phyloP scores from a whole-genome alignment of 495 filamentous ascomycete species.

The Terfezia boudieri region DNA sequence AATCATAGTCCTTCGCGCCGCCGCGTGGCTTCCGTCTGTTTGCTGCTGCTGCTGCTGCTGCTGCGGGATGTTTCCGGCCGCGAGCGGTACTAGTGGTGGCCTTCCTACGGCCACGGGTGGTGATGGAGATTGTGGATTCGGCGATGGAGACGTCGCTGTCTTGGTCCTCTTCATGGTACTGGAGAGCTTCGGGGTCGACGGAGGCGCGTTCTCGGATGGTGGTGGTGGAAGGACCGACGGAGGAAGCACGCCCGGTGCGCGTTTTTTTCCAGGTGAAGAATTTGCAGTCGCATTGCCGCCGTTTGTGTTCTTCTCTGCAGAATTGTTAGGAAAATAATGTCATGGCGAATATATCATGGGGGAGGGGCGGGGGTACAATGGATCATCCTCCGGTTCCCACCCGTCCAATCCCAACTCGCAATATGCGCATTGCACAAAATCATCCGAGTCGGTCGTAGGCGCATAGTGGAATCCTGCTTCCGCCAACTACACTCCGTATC shows the following conservation, averaged over 20 bases:
- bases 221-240: too few relatives aligned
- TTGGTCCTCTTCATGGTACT: slow-evolving; percentile 10
- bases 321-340: background rate
- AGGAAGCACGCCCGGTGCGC: too few relatives aligned
- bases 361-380: slow-evolving; percentile 29
- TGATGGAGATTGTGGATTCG: too few relatives aligned
- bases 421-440: slow-evolving; percentile 73
- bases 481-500: slow-evolving; percentile 38
- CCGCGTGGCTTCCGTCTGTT: slow-evolving; percentile 3
- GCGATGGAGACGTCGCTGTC: too few relatives aligned
- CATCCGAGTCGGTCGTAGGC: slow-evolving; percentile 53
- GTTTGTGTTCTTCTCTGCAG: slow-evolving; percentile 60
- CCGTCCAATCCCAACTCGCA: slow-evolving; percentile 68
- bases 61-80: too few relatives aligned
- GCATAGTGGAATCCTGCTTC: slow-evolving; percentile 87
- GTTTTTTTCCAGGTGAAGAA: slow-evolving; percentile 42
- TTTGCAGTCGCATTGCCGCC: slow-evolving; percentile 51
- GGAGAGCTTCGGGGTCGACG: background rate
- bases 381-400: slow-evolving; percentile 81
- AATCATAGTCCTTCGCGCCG: background rate
- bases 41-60: background rate
- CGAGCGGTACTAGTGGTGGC: too few relatives aligned
- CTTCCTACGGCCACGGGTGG: too few relatives aligned
- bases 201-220: background rate
- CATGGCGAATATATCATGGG: too few relatives aligned